These are phyloP conservation scores for Penicillium brevicompactum DNA, from an alignment of 2,329 filamentous ascomycete genomes.

Conservation along the genomic window DNA sequence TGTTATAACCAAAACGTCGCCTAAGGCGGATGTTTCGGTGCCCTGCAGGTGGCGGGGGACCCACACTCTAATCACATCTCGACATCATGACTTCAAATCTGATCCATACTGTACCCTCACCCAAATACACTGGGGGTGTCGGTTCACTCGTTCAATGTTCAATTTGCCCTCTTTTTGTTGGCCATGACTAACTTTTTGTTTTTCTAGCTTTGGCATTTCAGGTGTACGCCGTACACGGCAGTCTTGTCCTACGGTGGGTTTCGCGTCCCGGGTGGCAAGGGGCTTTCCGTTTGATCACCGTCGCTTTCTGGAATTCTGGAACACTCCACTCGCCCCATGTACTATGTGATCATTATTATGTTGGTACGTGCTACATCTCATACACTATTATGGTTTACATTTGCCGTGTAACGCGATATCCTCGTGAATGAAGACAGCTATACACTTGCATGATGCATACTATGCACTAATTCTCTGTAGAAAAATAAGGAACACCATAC, in stretches of 20 bases:
- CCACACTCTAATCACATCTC: slow-evolving; percentile 24
- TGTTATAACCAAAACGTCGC: neutral
- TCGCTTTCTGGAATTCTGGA: slow-evolving; percentile 9
- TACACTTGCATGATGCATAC: too few species aligned
- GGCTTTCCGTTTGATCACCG: slow-evolving; percentile 1
- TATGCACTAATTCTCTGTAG: too few species aligned
- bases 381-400: neutral
- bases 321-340: neutral
- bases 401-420: neutral
- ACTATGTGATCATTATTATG: neutral
- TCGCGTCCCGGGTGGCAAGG: slow-evolving; percentile 3
- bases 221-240: neutral
- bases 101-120: neutral
- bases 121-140: neutral
- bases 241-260: neutral
- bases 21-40: slow-evolving; percentile 2
- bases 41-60: slow-evolving; percentile 23
- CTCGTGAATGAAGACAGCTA: neutral
- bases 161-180: too few species aligned
- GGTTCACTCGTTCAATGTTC: too few species aligned
- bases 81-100: slow-evolving; percentile 20
- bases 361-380: neutral
- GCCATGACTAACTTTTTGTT: too few species aligned
- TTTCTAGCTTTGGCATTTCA: neutral
- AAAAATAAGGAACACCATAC: too few species aligned